Evolutionary conservation across 495 filamentous ascomycete genomes (phyloP).

Genomic region (Talaromyces thailandensis): DNA sequence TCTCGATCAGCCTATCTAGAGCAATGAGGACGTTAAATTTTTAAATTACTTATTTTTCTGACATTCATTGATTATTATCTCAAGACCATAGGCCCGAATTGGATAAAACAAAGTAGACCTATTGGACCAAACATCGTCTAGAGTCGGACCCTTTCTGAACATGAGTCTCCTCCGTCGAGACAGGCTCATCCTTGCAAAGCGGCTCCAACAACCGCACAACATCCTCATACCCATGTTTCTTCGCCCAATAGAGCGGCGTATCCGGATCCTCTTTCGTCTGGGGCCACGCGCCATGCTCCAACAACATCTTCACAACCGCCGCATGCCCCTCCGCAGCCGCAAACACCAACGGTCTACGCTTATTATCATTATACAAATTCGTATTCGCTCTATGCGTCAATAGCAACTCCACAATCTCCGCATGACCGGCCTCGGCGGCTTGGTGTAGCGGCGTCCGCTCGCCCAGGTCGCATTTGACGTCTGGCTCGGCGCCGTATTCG

Average conservation of each 20-base stretch:
- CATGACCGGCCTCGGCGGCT: background rate
- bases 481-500: background rate
- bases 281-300: background rate
- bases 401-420: background rate
- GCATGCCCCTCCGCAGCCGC: background rate
- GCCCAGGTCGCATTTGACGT: background rate
- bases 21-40: too few species aligned
- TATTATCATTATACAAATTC: background rate
- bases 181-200: background rate
- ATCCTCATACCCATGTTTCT: background rate
- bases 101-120: background rate
- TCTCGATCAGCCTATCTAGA: too few species aligned
- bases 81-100: too few species aligned
- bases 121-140: background rate
- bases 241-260: background rate
- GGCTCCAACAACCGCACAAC: background rate
- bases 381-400: background rate
- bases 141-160: background rate
- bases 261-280: background rate
- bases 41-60: too few species aligned
- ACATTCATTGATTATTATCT: too few species aligned
- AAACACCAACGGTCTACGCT: background rate
- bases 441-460: background rate
- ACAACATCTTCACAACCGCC: background rate
- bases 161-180: background rate